Evolutionary conservation across 352 stramenopile species (phyloP).

Genomic region (Phytophthora litchii): DNA sequence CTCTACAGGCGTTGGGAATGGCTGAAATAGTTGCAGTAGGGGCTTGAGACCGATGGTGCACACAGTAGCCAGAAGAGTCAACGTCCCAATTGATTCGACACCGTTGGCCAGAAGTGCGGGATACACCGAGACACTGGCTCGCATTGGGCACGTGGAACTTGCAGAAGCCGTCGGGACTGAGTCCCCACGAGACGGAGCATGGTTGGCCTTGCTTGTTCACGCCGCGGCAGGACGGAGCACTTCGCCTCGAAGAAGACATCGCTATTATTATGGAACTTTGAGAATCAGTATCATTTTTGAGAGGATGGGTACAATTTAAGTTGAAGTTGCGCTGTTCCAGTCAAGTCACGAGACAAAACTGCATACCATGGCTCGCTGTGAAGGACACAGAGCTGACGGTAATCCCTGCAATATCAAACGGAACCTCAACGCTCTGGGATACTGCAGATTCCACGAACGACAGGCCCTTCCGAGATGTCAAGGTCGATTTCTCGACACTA

Average conservation of each 20-base stretch:
- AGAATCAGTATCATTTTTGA: conserved; percentile 12
- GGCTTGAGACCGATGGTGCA: conserved; percentile 18
- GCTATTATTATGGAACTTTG: neutral
- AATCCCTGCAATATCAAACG: conserved; percentile 13
- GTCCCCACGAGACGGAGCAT: conserved; percentile 26
- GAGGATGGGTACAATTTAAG: conserved; percentile 5
- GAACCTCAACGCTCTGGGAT: conserved; percentile 19
- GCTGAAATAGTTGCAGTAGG: neutral
- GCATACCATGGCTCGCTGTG: no score
- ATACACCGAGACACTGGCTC: conserved; percentile 28
- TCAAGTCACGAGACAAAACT: no score
- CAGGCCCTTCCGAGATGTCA: conserved; percentile 21
- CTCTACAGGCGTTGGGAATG: conserved; percentile 15
- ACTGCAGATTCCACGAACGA: conserved; percentile 11
- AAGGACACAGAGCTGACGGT: conserved; percentile 3
- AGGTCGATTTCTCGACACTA: conserved; percentile 16
- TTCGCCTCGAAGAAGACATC: neutral
- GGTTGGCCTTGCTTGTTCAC: conserved; percentile 22
- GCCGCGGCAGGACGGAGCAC: conserved; percentile 11
- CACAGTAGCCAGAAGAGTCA: conserved; percentile 19
- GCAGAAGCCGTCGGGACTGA: conserved; percentile 27
- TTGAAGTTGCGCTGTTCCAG: conserved; percentile 4
- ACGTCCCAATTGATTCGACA: conserved; percentile 36
- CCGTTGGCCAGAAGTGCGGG: conserved; percentile 24
- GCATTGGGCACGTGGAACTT: conserved; percentile 33